Percentiles rank a stretch among this genome's conserved stretches.
These are phyloP conservation scores for Hemisphaericaspora xylanilytica DNA, from an alignment of 1,139 yeast species.

Conservation along the genomic window DNA sequence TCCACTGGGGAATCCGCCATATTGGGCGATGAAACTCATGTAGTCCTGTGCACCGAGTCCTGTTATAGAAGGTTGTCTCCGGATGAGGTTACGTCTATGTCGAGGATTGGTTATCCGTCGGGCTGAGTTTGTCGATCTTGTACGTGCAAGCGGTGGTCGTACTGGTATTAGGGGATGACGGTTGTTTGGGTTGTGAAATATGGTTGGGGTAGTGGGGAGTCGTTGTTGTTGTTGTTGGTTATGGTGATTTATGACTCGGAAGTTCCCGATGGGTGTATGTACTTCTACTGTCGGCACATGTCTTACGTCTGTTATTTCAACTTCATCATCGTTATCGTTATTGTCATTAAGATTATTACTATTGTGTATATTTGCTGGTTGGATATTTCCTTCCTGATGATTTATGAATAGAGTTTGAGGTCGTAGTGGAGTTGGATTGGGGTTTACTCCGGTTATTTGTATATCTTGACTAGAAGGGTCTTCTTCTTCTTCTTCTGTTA, in stretches of 20 bases:
- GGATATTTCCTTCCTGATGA: not conserved
- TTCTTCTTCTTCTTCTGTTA: constrained; percentile 4
- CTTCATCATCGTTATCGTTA: constrained; percentile 1
- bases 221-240: too few relatives aligned
- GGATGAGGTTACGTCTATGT: too few relatives aligned
- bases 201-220: not conserved
- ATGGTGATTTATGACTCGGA: not conserved
- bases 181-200: too few relatives aligned
- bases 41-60: too few relatives aligned
- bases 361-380: not conserved
- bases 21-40: too few relatives aligned
- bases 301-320: constrained; percentile 12
- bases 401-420: not conserved
- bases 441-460: constrained; percentile 15
- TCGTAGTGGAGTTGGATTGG: constrained; percentile 11
- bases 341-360: not conserved
- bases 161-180: too few relatives aligned
- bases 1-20: too few relatives aligned
- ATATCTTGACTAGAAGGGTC: constrained; percentile 17
- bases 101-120: too few relatives aligned
- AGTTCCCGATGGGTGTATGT: constrained; percentile 12
- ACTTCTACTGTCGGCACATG: constrained; percentile 1
- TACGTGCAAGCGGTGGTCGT: too few relatives aligned
- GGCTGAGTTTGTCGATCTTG: too few relatives aligned
- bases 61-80: too few relatives aligned